phyloP scores from a whole-genome alignment of 495 filamentous ascomycete species.

The Trichoderma gamsii region DNA sequence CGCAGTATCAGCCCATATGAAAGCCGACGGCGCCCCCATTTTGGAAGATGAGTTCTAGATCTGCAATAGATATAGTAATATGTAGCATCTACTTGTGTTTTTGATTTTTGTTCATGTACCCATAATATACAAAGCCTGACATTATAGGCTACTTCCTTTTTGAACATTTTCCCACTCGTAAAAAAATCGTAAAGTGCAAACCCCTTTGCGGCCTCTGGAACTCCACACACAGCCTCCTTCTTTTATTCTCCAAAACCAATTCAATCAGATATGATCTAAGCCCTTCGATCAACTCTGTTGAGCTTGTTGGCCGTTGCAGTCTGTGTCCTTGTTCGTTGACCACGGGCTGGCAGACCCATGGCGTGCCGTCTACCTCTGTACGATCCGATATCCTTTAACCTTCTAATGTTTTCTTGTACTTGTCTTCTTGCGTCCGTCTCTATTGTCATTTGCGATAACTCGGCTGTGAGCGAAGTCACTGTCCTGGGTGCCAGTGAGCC shows the following conservation, averaged over 20 bases:
- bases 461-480: slow-evolving; percentile 70
- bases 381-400: slow-evolving; percentile 83
- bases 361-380: slow-evolving; percentile 89
- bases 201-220: background rate
- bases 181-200: background rate
- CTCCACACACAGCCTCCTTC: background rate
- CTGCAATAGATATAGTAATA: background rate
- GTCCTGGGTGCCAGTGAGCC: slow-evolving; percentile 64
- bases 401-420: slow-evolving; percentile 73
- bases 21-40: slow-evolving; percentile 50
- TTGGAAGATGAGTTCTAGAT: slow-evolving; percentile 53
- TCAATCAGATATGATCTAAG: slow-evolving; percentile 23
- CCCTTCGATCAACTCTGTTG: slow-evolving; percentile 68
- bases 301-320: slow-evolving; percentile 70
- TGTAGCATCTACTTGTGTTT: background rate
- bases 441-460: slow-evolving; percentile 85
- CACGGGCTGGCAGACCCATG: slow-evolving; percentile 77
- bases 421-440: slow-evolving; percentile 80
- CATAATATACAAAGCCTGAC: background rate
- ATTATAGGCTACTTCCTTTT: background rate
- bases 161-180: background rate
- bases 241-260: background rate
- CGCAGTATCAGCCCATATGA: slow-evolving; percentile 54
- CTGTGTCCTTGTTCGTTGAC: slow-evolving; percentile 81
- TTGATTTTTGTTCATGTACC: background rate